phyloP scores from a whole-genome alignment of 108 stramenopile genomes.

The Cyclotella sp. region DNA sequence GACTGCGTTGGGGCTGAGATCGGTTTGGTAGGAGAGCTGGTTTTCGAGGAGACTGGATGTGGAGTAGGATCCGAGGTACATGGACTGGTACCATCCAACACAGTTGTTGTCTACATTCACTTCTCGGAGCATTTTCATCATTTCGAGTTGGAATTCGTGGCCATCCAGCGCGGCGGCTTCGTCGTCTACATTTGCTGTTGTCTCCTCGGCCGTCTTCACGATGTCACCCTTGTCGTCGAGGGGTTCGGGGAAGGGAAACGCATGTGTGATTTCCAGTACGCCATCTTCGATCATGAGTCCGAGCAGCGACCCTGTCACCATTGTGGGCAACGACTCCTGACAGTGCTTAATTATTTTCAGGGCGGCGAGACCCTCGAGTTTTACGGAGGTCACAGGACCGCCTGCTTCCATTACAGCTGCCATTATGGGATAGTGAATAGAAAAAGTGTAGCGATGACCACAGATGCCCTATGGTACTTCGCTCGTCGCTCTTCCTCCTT shows the following conservation, averaged over 20 bases:
- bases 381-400: slow-evolving; percentile 72
- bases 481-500: no score
- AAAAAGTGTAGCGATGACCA: no score
- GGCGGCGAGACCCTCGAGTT: slow-evolving; percentile 88
- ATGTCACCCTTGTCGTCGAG: slow-evolving; percentile 53
- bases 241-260: slow-evolving; percentile 88
- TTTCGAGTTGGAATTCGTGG: slow-evolving; percentile 93
- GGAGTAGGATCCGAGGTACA: slow-evolving; percentile 95
- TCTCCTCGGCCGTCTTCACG: slow-evolving; percentile 60
- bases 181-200: slow-evolving; percentile 60
- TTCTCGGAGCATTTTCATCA: slow-evolving; percentile 99
- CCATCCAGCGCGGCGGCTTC: slow-evolving; percentile 75
- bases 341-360: slow-evolving; percentile 99
- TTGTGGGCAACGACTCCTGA: slow-evolving; percentile 91
- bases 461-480: no score
- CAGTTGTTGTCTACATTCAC: slow-evolving; percentile 99
- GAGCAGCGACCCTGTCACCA: slow-evolving; percentile 95
- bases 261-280: slow-evolving; percentile 91
- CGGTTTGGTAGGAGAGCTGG: slow-evolving; percentile 94
- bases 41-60: slow-evolving; percentile 87
- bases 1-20: slow-evolving; percentile 93
- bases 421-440: slow-evolving; percentile 32
- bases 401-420: slow-evolving; percentile 77
- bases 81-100: slow-evolving; percentile 99
- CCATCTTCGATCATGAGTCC: slow-evolving; percentile 86